Evolutionary conservation across 2,329 filamentous ascomycete species (phyloP), one percentile per base, ranked within the genome.

Genomic region (Trichoderma cornu-damae): DNA sequence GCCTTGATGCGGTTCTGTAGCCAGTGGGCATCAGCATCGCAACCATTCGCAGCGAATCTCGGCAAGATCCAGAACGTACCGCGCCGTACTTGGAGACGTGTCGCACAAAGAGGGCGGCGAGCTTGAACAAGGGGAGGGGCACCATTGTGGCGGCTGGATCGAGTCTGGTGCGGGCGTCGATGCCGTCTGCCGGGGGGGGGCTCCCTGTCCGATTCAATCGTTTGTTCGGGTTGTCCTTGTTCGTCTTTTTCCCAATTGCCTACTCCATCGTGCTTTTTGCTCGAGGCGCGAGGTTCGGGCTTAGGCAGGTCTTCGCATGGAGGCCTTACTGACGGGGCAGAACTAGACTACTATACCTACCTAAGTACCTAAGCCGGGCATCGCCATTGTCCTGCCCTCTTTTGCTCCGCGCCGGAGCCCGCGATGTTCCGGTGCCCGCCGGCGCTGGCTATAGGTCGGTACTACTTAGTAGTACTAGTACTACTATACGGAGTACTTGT

Each of bases 31-130:
- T 48, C 16, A 56, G 7, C 24, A 52, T 46, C 18, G 37, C 9
- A 20, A 14, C 9, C 2, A 6, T 9, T 12, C 12, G 20, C 7
- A 43, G 5, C 42, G 26, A 4, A 6, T 22, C 16, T 16, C 20
- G 53, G 18, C 22, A 24, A n/a, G 30, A 8, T 53, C 6, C 20
- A 26, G 32, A 46, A 72, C 82, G 64, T 79, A 87, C 84, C 56
- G 84, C 84, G 67, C 84, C 84, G 76, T 87, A 87, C 72, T 87
- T 87, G 57, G 84, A 87, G 53, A 87, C 72, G 67, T 87, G 84
- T 63, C 82, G 79, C 66, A 87, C 75, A 63, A 87, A 84, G 46
- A 87, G 76, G 57, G 83, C 71, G 20, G 79, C 84, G 62, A 87
- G 81, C 73, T 87, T 87, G 72, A 87, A 87, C 16, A 87, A 74